These are phyloP conservation scores for Penicillium nucicola DNA, from an alignment of 495 filamentous ascomycete genomes.

Conservation along the genomic window DNA sequence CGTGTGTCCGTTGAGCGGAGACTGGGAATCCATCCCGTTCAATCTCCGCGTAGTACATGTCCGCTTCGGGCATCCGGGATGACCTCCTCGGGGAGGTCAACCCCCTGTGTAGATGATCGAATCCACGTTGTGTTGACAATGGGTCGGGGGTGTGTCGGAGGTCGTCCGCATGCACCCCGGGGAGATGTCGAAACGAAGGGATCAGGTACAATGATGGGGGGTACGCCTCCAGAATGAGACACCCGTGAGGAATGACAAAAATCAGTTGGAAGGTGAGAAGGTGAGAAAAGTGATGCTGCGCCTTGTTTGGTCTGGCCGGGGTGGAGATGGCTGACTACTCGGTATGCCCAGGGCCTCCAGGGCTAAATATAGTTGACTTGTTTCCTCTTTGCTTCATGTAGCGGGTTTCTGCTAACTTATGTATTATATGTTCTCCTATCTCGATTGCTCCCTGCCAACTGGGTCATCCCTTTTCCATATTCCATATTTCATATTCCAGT, in stretches of 20 bases:
- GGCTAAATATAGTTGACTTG: background rate
- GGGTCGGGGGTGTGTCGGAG: conserved; percentile 5
- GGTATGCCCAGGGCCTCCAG: too few relatives aligned
- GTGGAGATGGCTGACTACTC: conserved; percentile 17
- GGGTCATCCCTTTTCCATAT: too few relatives aligned
- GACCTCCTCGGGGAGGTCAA: conserved; percentile 50
- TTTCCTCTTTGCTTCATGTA: background rate
- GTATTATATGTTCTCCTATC: too few relatives aligned
- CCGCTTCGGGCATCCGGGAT: conserved; percentile 33
- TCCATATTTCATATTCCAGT: too few relatives aligned
- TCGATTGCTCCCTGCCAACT: too few relatives aligned
- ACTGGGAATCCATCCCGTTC: background rate
- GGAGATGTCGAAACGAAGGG: background rate
- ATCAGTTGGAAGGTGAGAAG: background rate
- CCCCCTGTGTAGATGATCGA: conserved; percentile 36
- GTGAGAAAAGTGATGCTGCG: conserved; percentile 18
- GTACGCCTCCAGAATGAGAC: too few relatives aligned
- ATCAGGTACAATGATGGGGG: too few relatives aligned
- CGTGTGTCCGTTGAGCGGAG: conserved; percentile 6
- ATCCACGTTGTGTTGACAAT: conserved; percentile 42
- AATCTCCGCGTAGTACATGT: conserved; percentile 32
- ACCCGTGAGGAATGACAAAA: background rate
- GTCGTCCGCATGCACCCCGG: conserved; percentile 5
- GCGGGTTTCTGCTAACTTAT: too few relatives aligned
- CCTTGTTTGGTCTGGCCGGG: conserved; percentile 26